phyloP scores from a whole-genome alignment of 129 eudicot genomes.

The Silybum marianum region DNA sequence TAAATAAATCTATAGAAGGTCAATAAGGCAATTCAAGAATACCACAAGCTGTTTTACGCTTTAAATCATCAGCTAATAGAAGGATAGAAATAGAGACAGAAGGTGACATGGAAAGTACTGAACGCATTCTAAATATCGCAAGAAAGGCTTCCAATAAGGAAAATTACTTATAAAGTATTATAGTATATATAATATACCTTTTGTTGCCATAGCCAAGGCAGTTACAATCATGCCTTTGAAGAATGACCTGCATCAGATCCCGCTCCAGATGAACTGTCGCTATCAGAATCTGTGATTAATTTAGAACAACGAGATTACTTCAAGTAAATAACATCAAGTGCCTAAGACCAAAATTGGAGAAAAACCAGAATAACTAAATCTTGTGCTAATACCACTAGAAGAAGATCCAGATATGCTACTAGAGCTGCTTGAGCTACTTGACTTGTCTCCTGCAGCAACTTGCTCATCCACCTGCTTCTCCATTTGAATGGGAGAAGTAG shows the following conservation, averaged over 20 bases:
- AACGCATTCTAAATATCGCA: neutral
- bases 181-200: constrained; percentile 16
- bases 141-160: neutral
- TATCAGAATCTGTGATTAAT: constrained; percentile 56
- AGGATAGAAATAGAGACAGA: neutral
- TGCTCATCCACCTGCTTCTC: constrained; percentile 42
- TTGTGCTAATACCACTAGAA: constrained; percentile 64
- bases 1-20: neutral
- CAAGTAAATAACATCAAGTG: constrained; percentile 10
- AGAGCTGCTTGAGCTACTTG: constrained; percentile 65
- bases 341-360: neutral
- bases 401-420: constrained; percentile 72
- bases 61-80: constrained; percentile 4
- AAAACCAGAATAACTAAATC: constrained; percentile 3
- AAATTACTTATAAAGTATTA: constrained; percentile 4
- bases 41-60: neutral
- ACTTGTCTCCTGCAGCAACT: constrained; percentile 39
- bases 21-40: neutral
- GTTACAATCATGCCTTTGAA: constrained; percentile 40
- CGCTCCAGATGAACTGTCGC: constrained; percentile 55
- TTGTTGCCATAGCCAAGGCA: constrained; percentile 27
- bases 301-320: constrained; percentile 14
- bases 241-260: constrained; percentile 57
- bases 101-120: neutral
- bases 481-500: constrained; percentile 32